phyloP scores from a whole-genome alignment of 176 grass and related monocot genomes.

The Cenchrus purpureus region DNA sequence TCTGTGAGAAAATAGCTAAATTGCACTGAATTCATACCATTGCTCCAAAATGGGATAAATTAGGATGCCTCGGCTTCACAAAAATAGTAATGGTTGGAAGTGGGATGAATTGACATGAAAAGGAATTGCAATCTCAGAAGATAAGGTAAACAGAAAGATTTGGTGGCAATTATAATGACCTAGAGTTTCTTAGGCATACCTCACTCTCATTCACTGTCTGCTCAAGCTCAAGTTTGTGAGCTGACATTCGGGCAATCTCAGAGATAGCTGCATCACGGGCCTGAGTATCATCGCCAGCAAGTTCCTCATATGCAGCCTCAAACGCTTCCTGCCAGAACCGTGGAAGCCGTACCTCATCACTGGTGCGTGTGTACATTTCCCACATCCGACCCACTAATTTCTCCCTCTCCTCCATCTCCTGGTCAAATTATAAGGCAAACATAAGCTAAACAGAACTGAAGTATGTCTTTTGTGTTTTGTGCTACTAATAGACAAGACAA shows the following conservation, averaged over 20 bases:
- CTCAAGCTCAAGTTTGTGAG: constrained; percentile 68
- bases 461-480: neutral
- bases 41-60: neutral
- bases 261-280: constrained; percentile 60
- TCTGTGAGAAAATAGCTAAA: neutral
- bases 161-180: neutral
- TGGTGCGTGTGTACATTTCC: constrained; percentile 79
- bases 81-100: neutral
- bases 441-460: constrained; percentile 13
- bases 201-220: constrained; percentile 46
- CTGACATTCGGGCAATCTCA: constrained; percentile 82
- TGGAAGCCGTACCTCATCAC: constrained; percentile 60
- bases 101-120: neutral
- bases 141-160: constrained; percentile 10
- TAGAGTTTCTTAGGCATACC: constrained; percentile 21
- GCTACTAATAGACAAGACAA: neutral
- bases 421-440: neutral
- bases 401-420: constrained; percentile 97
- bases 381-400: constrained; percentile 87
- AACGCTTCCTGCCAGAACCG: constrained; percentile 89
- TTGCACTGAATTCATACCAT: neutral
- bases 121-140: neutral
- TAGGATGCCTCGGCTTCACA: neutral
- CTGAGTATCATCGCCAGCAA: constrained; percentile 68
- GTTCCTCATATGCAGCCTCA: constrained; percentile 88